A percentile compares a stretch with the other conserved stretches of the same genome.
phyloP scores from a whole-genome alignment of 2,329 filamentous ascomycete genomes.

The Cladosporium sp. region DNA sequence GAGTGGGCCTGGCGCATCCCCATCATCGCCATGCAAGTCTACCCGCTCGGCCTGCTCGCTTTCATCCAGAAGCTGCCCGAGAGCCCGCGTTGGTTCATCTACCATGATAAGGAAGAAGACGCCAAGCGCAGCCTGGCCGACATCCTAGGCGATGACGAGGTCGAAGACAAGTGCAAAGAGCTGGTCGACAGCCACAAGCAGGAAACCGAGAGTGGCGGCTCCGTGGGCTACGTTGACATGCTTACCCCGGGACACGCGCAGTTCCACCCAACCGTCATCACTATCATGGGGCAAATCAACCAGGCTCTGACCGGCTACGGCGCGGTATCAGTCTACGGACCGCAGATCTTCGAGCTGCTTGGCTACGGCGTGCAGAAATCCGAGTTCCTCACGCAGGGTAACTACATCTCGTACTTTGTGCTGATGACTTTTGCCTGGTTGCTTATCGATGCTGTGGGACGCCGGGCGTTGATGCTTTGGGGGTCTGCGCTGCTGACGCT shows the following conservation, averaged over 20 bases:
- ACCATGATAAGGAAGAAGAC: slow-evolving; percentile 51
- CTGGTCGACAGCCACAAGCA: slow-evolving; percentile 53
- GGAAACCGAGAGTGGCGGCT: slow-evolving; percentile 43
- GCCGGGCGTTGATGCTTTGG: slow-evolving; percentile 55
- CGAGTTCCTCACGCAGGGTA: slow-evolving; percentile 60
- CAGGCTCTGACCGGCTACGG: slow-evolving; percentile 56
- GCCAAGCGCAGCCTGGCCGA: slow-evolving; percentile 50
- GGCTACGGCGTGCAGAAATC: slow-evolving; percentile 54
- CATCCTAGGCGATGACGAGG: slow-evolving; percentile 53
- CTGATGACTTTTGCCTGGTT: slow-evolving; percentile 64
- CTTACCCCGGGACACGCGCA: slow-evolving; percentile 55
- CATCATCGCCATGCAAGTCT: slow-evolving; percentile 62
- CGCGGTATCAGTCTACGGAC: slow-evolving; percentile 63
- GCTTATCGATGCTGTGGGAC: slow-evolving; percentile 57
- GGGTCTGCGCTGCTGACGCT: slow-evolving; percentile 51
- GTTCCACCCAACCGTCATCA: slow-evolving; percentile 62
- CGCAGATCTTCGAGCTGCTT: slow-evolving; percentile 63
- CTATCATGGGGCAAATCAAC: slow-evolving; percentile 64
- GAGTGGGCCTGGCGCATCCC: slow-evolving; percentile 64
- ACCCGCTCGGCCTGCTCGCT: slow-evolving; percentile 55
- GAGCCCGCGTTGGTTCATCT: slow-evolving; percentile 59
- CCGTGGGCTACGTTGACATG: slow-evolving; percentile 59
- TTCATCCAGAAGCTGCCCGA: slow-evolving; percentile 58
- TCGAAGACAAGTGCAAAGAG: slow-evolving; percentile 39
- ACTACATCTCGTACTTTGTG: slow-evolving; percentile 62